Percentiles rank a stretch among this genome's conserved stretches.
These are phyloP conservation scores for Lophiotrema nucula DNA, from an alignment of 495 filamentous ascomycete genomes.

Conservation along the genomic window DNA sequence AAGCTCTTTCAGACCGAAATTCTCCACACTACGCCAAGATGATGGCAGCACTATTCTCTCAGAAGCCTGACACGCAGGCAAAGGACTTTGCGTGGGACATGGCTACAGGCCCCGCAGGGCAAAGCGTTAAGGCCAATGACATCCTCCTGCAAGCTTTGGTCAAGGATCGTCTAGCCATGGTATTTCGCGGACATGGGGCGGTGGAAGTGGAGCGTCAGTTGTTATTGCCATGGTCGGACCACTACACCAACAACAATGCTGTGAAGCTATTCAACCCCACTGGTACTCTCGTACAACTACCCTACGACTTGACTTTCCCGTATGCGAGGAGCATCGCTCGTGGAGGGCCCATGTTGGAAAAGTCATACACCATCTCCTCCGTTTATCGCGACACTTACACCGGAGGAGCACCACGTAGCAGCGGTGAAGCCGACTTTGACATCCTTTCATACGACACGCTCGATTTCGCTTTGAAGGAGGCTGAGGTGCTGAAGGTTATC, in stretches of 20 bases:
- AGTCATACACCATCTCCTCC: conserved; percentile 83
- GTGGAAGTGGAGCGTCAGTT: conserved; percentile 72
- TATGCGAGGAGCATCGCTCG: conserved; percentile 83
- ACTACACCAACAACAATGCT: conserved; percentile 66
- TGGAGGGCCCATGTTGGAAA: conserved; percentile 63
- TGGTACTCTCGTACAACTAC: conserved; percentile 83
- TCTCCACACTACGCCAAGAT: conserved; percentile 91
- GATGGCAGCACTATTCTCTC: conserved; percentile 76
- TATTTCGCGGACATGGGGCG: conserved; percentile 91
- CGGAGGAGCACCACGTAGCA: conserved; percentile 75
- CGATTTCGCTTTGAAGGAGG: conserved; percentile 87
- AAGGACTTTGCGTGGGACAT: conserved; percentile 90
- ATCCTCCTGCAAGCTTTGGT: conserved; percentile 71
- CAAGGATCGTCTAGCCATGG: conserved; percentile 68
- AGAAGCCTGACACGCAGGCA: conserved; percentile 64
- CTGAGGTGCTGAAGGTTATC: conserved; percentile 89
- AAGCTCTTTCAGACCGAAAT: conserved; percentile 72
- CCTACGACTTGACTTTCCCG: conserved; percentile 87
- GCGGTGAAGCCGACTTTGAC: conserved; percentile 93
- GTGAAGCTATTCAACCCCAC: conserved; percentile 77
- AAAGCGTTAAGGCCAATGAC: conserved; percentile 57
- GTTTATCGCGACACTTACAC: conserved; percentile 80
- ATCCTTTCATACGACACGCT: conserved; percentile 75
- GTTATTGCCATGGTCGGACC: conserved; percentile 76
- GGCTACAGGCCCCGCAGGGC: conserved; percentile 46